Base-by-base conservation (phyloP, 2,329 filamentous ascomycete species). In the Cercospora canescens region DNA sequence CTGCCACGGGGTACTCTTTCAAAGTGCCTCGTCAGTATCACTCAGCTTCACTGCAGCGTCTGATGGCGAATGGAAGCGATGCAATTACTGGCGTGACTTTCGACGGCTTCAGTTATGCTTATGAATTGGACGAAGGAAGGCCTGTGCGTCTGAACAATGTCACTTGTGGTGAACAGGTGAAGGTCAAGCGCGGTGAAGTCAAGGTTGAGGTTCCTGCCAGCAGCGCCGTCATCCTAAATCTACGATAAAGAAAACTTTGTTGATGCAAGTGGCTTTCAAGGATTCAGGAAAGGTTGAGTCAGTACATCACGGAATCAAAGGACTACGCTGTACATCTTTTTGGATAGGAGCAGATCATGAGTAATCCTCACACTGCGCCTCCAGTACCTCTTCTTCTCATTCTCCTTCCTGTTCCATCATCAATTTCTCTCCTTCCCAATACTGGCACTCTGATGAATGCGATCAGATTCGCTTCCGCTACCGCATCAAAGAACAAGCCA, bases 11-110 rank as follows among this genome's bases (percentile, higher is more conserved):
- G 16, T 87, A 86, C 66, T 77, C 70, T 3, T 81, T 87, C 63
- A 68, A 76, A 3, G 68, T 85, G 3, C 75, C 77, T n/a, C 32
- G 41, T 3, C 52, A 72, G 6, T 72, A 72, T 63, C 63, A 72
- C 54, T 18, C 21, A 5, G 41, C 72, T 68, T 3, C 73, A 79
- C 0, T 88, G 62, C 79, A 85, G 72, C 77, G 87, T 28, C 74
- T 90, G 37, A 74, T 79, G 54, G 87, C 88, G 1, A 89, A 88
- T 74, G 88, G 88, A 0, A 89, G 86, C 67, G 86, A 90, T 76
- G 87, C 88, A 9, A 83, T 88, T 21, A 84, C 84, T 0, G 87
- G 87, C 0, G 84, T 89, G 56, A 85, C 86, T 0, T 89, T 83
- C 78, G 86, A 89, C 73, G 87, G 87, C 1, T 82, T 79, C 73